Evolutionary conservation across 2,329 filamentous ascomycete species (phyloP).

Genomic region (Beauveria varroae): DNA sequence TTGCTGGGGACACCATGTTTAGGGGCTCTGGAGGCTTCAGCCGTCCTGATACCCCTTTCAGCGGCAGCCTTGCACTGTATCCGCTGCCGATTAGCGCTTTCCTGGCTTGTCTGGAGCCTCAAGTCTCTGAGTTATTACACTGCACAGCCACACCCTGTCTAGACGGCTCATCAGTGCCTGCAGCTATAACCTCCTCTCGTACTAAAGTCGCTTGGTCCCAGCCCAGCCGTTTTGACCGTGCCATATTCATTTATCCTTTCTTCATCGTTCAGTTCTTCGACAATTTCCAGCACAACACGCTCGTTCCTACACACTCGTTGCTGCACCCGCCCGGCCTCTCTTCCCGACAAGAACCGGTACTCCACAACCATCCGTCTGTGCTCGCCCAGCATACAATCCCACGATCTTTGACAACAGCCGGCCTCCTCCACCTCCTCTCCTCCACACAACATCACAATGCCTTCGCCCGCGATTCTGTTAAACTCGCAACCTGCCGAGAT

Average conservation of each 20-base stretch:
- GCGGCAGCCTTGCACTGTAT: too few relatives aligned
- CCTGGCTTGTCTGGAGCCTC: too few relatives aligned
- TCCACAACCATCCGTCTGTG: not conserved
- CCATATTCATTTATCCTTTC: not conserved
- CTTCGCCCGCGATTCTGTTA: slow-evolving; percentile 6
- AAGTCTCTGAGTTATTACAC: too few relatives aligned
- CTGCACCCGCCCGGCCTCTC: not conserved
- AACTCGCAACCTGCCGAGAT: slow-evolving; percentile 12
- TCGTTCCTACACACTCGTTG: not conserved
- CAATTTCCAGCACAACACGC: too few relatives aligned
- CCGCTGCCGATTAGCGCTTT: not conserved
- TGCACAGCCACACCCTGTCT: not conserved
- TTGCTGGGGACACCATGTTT: not conserved
- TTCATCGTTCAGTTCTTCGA: not conserved
- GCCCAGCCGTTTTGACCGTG: not conserved
- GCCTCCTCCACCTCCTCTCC: not conserved
- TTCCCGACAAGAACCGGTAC: not conserved
- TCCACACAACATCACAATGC: not conserved
- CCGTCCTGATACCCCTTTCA: too few relatives aligned
- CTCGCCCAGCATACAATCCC: not conserved
- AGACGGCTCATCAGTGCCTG: not conserved
- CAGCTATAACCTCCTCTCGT: not conserved
- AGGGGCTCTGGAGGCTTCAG: too few relatives aligned
- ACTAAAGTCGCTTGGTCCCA: not conserved
- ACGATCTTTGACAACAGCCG: not conserved